Base-by-base conservation (phyloP, 2,329 filamentous ascomycete genomes). In the Madurella mycetomatis region DNA sequence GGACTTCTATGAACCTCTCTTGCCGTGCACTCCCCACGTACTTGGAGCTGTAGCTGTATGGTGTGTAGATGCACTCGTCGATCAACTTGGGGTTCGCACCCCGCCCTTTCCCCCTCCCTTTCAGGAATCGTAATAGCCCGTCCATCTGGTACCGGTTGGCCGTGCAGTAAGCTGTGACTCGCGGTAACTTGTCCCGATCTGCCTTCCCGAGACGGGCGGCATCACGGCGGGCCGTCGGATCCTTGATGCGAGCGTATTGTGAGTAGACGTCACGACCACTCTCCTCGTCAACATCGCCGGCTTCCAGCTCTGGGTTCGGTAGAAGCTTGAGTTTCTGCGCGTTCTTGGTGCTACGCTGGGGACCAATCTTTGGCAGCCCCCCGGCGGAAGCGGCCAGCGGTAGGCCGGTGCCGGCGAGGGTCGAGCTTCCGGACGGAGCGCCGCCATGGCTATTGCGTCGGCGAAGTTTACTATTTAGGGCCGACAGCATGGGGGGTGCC, bases 271-370 rank as follows among this genome's bases (percentile, higher is more conserved):
- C 94, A 60, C 92, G 80, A 9, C 92, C 91, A 65, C 90, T 94
- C 71, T 96, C 92, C 66, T 96, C 92, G 58, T 97, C 92, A 7
- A 60, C 77, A 62, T 78, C 84, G 42, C 92, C 89, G 25, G 89
- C 87, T 37, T 82, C 89, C 43, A 90, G 80, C 55, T 95, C 89
- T 0, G 92, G 91, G 66, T 94, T 94, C 1, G 94, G 94, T 15
- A 99, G 76, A n/a, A 99, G 81, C 74, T 99, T 99, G 57, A 99
- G 80, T 75, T 99, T 99, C 75, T 97, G 91, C 1, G 90, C 90
- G 60, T 89, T 96, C 72, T 96, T 95, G 19, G 92, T 95, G 53
- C 91, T 97, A 70, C 94, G 79, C 70, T 99, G 94, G 0, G 94
- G 92, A 2, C 94, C 94, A 55, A 96, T 90, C 73, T 97, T 96